Base-by-base conservation (phyloP, 1,284 basidiomycete species). In the Mycosarcoma mackinlayi region DNA sequence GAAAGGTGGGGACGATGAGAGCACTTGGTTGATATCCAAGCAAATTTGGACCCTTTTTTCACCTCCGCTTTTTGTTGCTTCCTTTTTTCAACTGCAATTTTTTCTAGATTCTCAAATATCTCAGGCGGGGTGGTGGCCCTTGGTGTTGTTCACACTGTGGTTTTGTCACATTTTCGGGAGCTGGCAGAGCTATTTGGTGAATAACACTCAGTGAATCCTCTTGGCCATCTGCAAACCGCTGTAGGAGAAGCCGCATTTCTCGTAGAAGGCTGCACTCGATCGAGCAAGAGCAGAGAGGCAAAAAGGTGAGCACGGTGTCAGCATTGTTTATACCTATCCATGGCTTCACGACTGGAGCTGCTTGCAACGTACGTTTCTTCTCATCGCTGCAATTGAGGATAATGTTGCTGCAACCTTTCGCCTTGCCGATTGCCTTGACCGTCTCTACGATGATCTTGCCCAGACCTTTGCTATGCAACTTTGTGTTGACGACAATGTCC, bases 221-320 rank as follows among this genome's bases (percentile, higher is more conserved):
- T 76, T 74, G 50, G 72, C 76, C 80, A 80, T 80, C 56, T 81
- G 58, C 13, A 79, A 59, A 21, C 78, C 76, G 28, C 64, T 72
- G 39, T 61, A 53, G 24, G 76, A 67, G 74, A 80, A 80, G 38
- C 94, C 94, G 82, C 95, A 98, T 84, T 97, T 98, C 84, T 93
- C 87, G 84, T 98, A 98, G 85, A 98, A 98, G 1, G 92, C 93
- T 94, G 81, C n/a, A n/a, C n/a, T n/a, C n/a, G n/a, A n/a, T 40
- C 8, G 0, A 4, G 13, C n/a, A 9, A 13, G 3, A 25, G 6
- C 6, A 16, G 7, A 39, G n/a, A 21, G 7, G n/a, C 9, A 35
- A 27, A 34, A n/a, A n/a, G n/a, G n/a, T n/a, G n/a, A n/a, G n/a
- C 3, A 39, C 6, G 14, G 21, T 6, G 27, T 42, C 41, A 42